phyloP scores from a whole-genome alignment of 345 rosid species.

The Dipteronia sinensis region DNA sequence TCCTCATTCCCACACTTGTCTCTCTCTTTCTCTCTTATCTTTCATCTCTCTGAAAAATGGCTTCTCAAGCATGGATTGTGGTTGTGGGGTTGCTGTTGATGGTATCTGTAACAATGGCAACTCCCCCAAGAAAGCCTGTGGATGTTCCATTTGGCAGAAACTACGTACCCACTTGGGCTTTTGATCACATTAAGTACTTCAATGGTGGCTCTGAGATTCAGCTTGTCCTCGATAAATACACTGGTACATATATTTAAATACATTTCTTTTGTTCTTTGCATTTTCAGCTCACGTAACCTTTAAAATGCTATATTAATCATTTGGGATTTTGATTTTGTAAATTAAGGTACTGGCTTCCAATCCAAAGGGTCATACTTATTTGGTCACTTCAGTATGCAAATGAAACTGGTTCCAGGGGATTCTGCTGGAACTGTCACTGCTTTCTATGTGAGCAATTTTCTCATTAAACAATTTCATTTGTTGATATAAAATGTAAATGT shows the following conservation, averaged over 20 bases:
- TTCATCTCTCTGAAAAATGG: constrained; percentile 26
- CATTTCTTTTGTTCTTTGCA: background rate
- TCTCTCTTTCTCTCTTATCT: background rate
- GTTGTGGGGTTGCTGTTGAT: constrained; percentile 36
- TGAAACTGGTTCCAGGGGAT: constrained; percentile 77
- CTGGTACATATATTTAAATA: constrained; percentile 40
- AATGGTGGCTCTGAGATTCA: constrained; percentile 72
- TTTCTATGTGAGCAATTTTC: constrained; percentile 55
- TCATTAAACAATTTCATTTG: too few species aligned
- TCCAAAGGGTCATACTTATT: constrained; percentile 81
- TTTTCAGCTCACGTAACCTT: too few species aligned
- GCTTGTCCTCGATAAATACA: constrained; percentile 74
- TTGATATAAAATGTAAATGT: too few species aligned
- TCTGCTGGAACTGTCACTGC: constrained; percentile 91
- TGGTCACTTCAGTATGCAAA: constrained; percentile 86
- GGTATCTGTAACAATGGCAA: constrained; percentile 56
- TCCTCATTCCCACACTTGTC: background rate
- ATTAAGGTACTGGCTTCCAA: constrained; percentile 80
- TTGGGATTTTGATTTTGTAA: background rate
- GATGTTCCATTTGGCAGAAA: constrained; percentile 73
- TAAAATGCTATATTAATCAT: too few species aligned
- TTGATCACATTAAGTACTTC: constrained; percentile 86
- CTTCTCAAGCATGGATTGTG: constrained; percentile 25
- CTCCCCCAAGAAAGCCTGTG: constrained; percentile 57
- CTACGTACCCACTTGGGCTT: constrained; percentile 87